phyloP scores from a whole-genome alignment of 768 basidiomycete genomes.

The Boletus sensibilis region DNA sequence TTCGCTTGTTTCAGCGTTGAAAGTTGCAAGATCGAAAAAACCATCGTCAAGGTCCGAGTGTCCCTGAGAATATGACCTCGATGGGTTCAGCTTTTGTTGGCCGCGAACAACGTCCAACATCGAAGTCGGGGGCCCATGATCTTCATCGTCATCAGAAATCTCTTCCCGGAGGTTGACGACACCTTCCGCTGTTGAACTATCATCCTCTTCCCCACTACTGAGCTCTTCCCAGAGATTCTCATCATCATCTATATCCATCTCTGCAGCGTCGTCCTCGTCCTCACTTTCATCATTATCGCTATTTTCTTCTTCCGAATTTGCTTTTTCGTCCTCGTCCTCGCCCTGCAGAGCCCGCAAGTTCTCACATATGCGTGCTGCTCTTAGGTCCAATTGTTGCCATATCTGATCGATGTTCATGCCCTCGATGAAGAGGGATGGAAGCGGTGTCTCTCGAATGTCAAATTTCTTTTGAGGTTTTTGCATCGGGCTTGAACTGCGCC shows the following conservation, averaged over 20 bases:
- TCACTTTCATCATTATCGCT: constrained; percentile 27
- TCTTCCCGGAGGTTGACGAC: constrained; percentile 38
- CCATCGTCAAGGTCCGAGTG: constrained; percentile 73
- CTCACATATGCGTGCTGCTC: constrained; percentile 65
- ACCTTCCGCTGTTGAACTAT: constrained; percentile 28
- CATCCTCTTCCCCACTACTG: constrained; percentile 21
- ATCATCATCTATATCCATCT: constrained; percentile 25
- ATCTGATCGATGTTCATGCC: constrained; percentile 84
- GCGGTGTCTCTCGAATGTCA: constrained; percentile 60
- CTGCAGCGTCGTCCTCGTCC: constrained; percentile 35
- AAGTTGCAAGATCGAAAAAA: constrained; percentile 85
- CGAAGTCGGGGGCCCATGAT: constrained; percentile 20
- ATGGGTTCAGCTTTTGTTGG: constrained; percentile 25
- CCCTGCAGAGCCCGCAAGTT: constrained; percentile 68
- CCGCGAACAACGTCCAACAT: constrained; percentile 27
- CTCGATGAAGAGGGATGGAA: constrained; percentile 71
- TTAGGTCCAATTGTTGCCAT: constrained; percentile 92
- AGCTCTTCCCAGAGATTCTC: constrained; percentile 30
- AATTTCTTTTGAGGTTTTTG: constrained; percentile 34
- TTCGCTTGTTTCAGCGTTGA: constrained; percentile 83
- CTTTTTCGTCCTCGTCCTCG: constrained; percentile 32
- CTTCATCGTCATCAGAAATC: constrained; percentile 39
- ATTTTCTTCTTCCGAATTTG: constrained; percentile 15
- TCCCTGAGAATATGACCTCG: constrained; percentile 21
- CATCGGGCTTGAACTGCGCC: constrained; percentile 42